These are phyloP conservation scores for Chaetomium tenue DNA, from an alignment of 495 filamentous ascomycete genomes.

Conservation along the genomic window DNA sequence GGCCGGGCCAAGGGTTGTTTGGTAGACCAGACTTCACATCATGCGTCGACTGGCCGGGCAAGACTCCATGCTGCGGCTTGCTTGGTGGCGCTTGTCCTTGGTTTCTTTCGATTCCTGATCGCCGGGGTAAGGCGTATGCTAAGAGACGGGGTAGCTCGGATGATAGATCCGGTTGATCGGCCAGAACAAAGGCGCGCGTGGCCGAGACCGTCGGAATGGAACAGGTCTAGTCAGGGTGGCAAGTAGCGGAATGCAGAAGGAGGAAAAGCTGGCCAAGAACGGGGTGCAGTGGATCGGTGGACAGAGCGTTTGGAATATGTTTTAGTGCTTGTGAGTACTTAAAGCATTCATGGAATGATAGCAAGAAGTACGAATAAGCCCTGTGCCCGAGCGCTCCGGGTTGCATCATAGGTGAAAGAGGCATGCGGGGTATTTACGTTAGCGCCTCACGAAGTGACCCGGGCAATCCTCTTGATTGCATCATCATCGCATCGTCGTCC, in stretches of 20 bases:
- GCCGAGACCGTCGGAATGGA: conserved; percentile 22
- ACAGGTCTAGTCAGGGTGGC: conserved; percentile 11
- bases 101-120: conserved; percentile 35
- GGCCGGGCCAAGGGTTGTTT: conserved; percentile 24
- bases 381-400: not conserved
- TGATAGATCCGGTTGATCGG: not conserved
- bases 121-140: conserved; percentile 32
- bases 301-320: conserved; percentile 22
- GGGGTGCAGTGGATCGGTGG: conserved; percentile 3
- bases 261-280: not conserved
- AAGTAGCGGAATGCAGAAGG: not conserved
- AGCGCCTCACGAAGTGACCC: not conserved
- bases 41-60: conserved; percentile 28
- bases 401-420: conserved; percentile 3
- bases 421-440: not conserved
- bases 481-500: not conserved
- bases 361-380: not conserved
- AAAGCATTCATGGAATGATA: conserved; percentile 16
- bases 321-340: conserved; percentile 20
- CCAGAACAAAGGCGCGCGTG: conserved; percentile 7
- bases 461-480: not conserved
- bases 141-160: conserved; percentile 11
- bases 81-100: conserved; percentile 17
- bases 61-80: conserved; percentile 21
- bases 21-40: conserved; percentile 28